These are phyloP conservation scores for Mucor lusitanicus DNA, from an alignment of 371 early-diverging fungal species.

Conservation along the genomic window DNA sequence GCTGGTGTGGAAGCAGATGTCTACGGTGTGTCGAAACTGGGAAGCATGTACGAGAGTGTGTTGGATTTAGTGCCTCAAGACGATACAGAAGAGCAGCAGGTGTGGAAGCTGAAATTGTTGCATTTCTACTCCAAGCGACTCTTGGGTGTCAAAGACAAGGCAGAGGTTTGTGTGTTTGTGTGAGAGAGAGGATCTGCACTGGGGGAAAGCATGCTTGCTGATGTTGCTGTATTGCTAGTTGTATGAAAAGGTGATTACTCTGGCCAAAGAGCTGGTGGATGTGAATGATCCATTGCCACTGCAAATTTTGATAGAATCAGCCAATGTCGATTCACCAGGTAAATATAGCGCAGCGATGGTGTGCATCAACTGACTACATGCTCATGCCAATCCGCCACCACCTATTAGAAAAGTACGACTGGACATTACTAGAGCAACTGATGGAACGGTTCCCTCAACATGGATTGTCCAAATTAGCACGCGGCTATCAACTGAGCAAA, in stretches of 20 bases:
- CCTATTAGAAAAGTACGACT: constrained; percentile 57
- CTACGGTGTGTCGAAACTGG: constrained; percentile 58
- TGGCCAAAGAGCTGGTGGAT: constrained; percentile 42
- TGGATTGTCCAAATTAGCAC: constrained; percentile 54
- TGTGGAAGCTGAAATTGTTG: constrained; percentile 32
- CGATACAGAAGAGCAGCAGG: constrained; percentile 10
- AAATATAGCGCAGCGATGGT: constrained; percentile 3
- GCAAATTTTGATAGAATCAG: constrained; percentile 52
- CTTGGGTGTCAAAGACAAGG: constrained; percentile 24
- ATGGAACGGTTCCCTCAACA: constrained; percentile 51
- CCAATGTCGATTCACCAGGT: constrained; percentile 45
- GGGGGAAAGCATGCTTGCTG: neutral
- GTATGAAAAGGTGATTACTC: constrained; percentile 30
- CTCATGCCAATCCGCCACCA: neutral
- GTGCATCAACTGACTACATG: neutral
- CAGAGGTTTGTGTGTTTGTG: constrained; percentile 20
- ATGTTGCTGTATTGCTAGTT: constrained; percentile 15
- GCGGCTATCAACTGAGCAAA: constrained; percentile 47
- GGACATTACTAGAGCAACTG: constrained; percentile 38
- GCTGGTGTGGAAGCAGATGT: constrained; percentile 62
- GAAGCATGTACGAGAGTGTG: constrained; percentile 42
- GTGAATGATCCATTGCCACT: constrained; percentile 45
- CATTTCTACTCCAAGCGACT: constrained; percentile 32
- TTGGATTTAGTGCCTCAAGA: constrained; percentile 30
- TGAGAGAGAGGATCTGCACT: neutral